Percentiles rank a stretch among this genome's conserved stretches.
Conservation (phyloP, 331 rosid species). For the Prunus yedoensis region DNA sequence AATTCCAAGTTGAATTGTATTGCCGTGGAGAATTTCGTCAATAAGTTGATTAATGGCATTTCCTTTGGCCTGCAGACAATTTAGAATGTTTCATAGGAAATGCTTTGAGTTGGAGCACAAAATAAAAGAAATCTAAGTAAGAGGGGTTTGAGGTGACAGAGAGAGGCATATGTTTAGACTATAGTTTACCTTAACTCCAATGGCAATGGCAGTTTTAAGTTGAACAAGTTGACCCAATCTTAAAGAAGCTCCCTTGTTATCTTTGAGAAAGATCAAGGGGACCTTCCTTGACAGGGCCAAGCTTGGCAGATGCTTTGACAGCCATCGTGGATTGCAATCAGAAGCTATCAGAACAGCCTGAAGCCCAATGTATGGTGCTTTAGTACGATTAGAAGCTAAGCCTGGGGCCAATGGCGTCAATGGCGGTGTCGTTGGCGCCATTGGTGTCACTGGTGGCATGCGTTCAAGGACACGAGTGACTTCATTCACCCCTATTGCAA, state of each 20-base stretch:
- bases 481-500: conserved; percentile 81
- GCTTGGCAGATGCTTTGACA: conserved; percentile 67
- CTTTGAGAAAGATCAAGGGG: conserved; percentile 63
- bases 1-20: conserved; percentile 5
- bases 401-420: conserved; percentile 10
- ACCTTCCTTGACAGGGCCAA: conserved; percentile 72
- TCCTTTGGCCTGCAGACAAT: conserved; percentile 49
- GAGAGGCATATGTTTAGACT: not conserved
- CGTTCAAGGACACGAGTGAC: conserved; percentile 81
- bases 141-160: not conserved
- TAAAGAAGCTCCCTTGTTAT: conserved; percentile 58
- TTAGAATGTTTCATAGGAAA: not conserved
- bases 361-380: conserved; percentile 43
- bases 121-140: not conserved
- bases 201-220: conserved; percentile 71
- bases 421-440: not conserved
- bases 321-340: conserved; percentile 71
- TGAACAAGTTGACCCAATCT: conserved; percentile 72
- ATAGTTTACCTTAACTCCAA: conserved; percentile 69
- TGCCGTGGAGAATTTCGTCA: conserved; percentile 39
- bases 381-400: conserved; percentile 19
- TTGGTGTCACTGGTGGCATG: conserved; percentile 44
- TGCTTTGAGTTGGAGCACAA: not conserved
- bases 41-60: conserved; percentile 48
- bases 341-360: conserved; percentile 76